phyloP scores from a whole-genome alignment of 2,329 filamentous ascomycete genomes.

The Atkinsonella hypoxylon region DNA sequence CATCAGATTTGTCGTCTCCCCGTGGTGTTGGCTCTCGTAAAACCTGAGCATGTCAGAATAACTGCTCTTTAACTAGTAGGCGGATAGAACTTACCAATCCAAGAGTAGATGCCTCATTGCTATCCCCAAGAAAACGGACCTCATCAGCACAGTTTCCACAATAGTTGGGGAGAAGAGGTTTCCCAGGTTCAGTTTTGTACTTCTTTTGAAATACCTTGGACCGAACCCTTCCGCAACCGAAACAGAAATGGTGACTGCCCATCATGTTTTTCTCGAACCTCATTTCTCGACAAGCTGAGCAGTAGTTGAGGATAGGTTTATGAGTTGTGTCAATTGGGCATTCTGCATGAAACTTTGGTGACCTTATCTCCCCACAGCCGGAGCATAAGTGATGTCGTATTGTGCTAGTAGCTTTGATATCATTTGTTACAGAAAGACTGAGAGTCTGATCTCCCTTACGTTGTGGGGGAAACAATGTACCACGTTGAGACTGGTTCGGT shows the following conservation, averaged over 20 bases:
- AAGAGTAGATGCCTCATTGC: conserved; percentile 16
- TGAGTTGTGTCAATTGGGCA: conserved; percentile 16
- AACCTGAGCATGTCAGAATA: background rate
- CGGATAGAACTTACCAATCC: conserved; percentile 12
- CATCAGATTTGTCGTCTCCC: background rate
- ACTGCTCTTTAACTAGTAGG: no score
- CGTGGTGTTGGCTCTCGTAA: background rate
- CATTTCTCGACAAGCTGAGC: conserved; percentile 21
- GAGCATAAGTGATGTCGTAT: conserved; percentile 23
- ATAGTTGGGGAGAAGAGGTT: conserved; percentile 20
- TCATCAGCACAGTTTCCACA: conserved; percentile 18
- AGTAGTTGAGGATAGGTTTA: conserved; percentile 22
- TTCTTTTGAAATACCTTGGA: conserved; percentile 15
- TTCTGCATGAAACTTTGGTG: conserved; percentile 21
- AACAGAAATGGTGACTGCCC: conserved; percentile 28
- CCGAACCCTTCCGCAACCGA: conserved; percentile 16
- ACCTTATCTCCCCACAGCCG: conserved; percentile 24
- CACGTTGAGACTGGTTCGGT: background rate
- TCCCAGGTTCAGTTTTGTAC: conserved; percentile 12
- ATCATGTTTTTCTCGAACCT: conserved; percentile 12
- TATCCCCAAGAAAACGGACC: conserved; percentile 12
- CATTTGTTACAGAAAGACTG: conserved; percentile 2
- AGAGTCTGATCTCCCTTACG: background rate
- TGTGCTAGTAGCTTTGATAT: conserved; percentile 11
- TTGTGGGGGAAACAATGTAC: background rate